phyloP scores from a whole-genome alignment of 148 eudicot genomes.

The Fagopyrum tataricum region DNA sequence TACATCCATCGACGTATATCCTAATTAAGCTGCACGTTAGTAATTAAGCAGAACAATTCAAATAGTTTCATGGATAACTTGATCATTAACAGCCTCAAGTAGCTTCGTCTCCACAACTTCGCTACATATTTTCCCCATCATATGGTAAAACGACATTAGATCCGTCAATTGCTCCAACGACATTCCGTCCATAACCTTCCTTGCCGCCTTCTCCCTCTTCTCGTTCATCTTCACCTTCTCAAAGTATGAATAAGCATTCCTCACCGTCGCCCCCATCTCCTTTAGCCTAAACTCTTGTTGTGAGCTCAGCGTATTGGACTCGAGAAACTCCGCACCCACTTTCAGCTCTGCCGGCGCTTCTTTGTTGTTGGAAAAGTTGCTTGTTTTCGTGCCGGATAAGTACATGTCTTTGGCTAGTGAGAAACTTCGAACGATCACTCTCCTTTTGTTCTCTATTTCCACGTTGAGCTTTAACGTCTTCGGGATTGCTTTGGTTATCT shows the following conservation, averaged over 20 bases:
- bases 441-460: slow-evolving; percentile 54
- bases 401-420: slow-evolving; percentile 62
- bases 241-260: slow-evolving; percentile 48
- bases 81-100: slow-evolving; percentile 27
- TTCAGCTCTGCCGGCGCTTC: slow-evolving; percentile 30
- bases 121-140: slow-evolving; percentile 62
- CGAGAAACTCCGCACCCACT: slow-evolving; percentile 56
- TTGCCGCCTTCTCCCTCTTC: slow-evolving; percentile 46
- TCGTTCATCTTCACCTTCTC: slow-evolving; percentile 42
- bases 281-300: slow-evolving; percentile 45
- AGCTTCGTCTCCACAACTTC: slow-evolving; percentile 54
- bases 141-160: slow-evolving; percentile 49
- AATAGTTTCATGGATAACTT: neutral
- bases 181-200: slow-evolving; percentile 55
- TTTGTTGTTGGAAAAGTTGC: slow-evolving; percentile 13
- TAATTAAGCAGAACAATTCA: neutral
- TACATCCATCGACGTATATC: no score
- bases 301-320: slow-evolving; percentile 61
- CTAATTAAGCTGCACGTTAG: no score
- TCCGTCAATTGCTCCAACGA: slow-evolving; percentile 54
- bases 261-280: slow-evolving; percentile 77
- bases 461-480: slow-evolving; percentile 37
- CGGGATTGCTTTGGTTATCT: slow-evolving; percentile 26
- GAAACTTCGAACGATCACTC: slow-evolving; percentile 46
- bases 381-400: slow-evolving; percentile 19